A percentile compares a stretch with the other conserved stretches of the same genome.
Evolutionary conservation across 164 flowering plant genomes (phyloP).

Genomic region (grape (Vitis vinifera)): ASM3070453v1 NC_081811.1:27963001-27963500

Average conservation of each 20-base stretch:
- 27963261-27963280: constrained; percentile 84
- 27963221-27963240: constrained; percentile 79
- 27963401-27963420: constrained; percentile 24
- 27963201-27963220: constrained; percentile 52
- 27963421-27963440: constrained; percentile 29
- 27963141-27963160: constrained; percentile 48
- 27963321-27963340: constrained; percentile 37
- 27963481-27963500: constrained; percentile 8
- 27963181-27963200: constrained; percentile 56
- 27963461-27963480: constrained; percentile 12
- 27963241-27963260: constrained; percentile 77
- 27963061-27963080: constrained; percentile 36
- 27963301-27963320: constrained; percentile 64
- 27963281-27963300: constrained; percentile 79
- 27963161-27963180: constrained; percentile 42
- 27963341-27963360: constrained; percentile 31
- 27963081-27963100: constrained; percentile 47
- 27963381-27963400: constrained; percentile 10
- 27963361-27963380: constrained; percentile 14
- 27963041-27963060: constrained; percentile 11
- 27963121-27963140: constrained; percentile 59
- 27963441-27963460: constrained; percentile 53
- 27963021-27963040: constrained; percentile 32
- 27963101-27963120: constrained; percentile 37
- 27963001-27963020: constrained; percentile 42